Base-by-base conservation (phyloP, 2,329 filamentous ascomycete species). In the Fusarium penzigii region DNA sequence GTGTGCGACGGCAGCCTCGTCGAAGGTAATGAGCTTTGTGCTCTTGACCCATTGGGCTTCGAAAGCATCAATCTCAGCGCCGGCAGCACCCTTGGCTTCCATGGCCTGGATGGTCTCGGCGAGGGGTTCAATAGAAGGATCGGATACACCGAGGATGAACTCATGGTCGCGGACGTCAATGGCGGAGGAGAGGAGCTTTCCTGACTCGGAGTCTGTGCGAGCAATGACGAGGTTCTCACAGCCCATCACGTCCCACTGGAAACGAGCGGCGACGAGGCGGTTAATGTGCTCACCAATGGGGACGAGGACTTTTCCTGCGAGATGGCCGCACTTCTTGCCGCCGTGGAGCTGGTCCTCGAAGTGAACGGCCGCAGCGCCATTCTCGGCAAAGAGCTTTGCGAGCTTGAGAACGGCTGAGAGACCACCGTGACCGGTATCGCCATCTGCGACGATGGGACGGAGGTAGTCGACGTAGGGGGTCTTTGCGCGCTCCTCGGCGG, bases 161-260 rank as follows among this genome's bases (percentile, higher is more conserved):
- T 97, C 93, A 72, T 99, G 94, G 68, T 99, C 94, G 52, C 94
- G 88, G 6, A 92, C 88, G 68, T 99, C 94, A 57, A 99, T 89
- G 13, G 92, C 90, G 54, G 89, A 96, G 52, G 89, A 95, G 49
- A 99, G 80, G 17, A 99, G 82, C 70, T 87, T 92, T 42, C 93
- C 94, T 56, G 90, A 96, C 73, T 97, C 94, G 1, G 92, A 95
- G 72, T 99, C 94, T 2, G 94, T 97, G 52, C 94, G 87, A 3
- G 94, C 94, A 68, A 99, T 94, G 40, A 97, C 85, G 5, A 97
- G 81, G 70, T 96, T 97, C 76, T 99, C 94, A 47, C 85, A 87
- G 43, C 93, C 94, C 93, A 99, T 97, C 63, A 97, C 81, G 67
- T 99, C 94, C 93, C 93, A 99, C 69, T 99, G 94, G 76, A 96